Evolutionary conservation across 208 protist species (phyloP), one percentile per base, ranked within the genome.

Genomic region (Leishmania amazonensis): DNA sequence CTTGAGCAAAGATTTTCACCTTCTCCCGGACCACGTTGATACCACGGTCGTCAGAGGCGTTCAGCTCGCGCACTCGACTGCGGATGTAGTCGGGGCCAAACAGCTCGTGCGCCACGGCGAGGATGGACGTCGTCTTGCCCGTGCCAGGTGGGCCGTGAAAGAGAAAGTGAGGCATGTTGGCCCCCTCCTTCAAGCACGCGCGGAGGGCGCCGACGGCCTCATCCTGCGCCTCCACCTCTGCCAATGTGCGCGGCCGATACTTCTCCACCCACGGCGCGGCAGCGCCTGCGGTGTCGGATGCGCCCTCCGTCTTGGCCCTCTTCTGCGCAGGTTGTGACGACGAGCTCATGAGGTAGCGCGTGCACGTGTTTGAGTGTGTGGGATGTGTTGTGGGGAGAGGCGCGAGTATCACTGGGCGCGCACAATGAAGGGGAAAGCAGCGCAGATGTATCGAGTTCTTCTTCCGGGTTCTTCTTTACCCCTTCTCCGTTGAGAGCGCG

Each of bases 41-140:
- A 64, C 99, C 99, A 47, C 99, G 92, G 85, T 99, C 99, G 90
- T 99, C 99, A 21, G 98, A 99, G 4, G 99, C 99, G 89, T 99
- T 99, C n/a, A 99, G 92, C 92, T 99, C 99, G 38, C 99, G 90
- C 62, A 99, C 99, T 17, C 99, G 90, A 58, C 76, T 85, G 80
- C 85, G 79, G 67, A 95, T 90, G 80, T 95, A 96, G 64, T 98
- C 92, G 4, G 93, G 98, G 35, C 99, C 99, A 90, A 98, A 99
- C 0, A 99, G 88, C 80, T 99, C 93, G 24, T 94, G 91, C 9
- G 99, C 98, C 24, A 99, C 87, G 3, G 99, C 99, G 2, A 99
- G 93, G 68, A 99, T 99, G 15, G 99, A 97, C 0, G 99, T 99
- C 42, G 99, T 99, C 88, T 99, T 99, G 40, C 99, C 96, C 1